Base-by-base conservation (phyloP, 768 basidiomycete species). In the Rhizopogon roseolus region DNA sequence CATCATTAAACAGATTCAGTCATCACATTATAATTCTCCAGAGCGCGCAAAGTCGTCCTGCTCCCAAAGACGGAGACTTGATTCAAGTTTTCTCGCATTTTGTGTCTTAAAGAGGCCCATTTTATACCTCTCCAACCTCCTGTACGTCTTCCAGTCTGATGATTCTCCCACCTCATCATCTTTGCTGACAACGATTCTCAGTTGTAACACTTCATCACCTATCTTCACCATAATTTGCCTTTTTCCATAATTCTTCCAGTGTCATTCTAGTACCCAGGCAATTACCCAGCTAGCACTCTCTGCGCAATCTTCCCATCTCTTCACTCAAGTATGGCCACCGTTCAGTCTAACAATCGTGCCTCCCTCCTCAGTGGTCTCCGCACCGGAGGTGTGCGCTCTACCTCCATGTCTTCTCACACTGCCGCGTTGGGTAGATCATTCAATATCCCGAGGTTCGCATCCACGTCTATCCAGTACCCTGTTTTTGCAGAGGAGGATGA, bases 281-380 rank as follows among this genome's bases (percentile, higher is more conserved):
- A 25, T 48, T 19, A 34, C 19, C 34, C 32, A 48, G 36, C 46
- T 25, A 54, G 37, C 43, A 34, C 55, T 54, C 48, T 59, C 57
- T 52, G 55, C 53, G 50, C 59, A 56, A 42, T 50, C 19, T 42
- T 36, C 54, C 50, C 58, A 49, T 59, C 43, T 57, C 54, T 46
- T 51, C 25, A 54, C 53, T 57, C 42, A 58, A 57, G 14, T 14
- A 80, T 81, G 78, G 70, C 79, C 50, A 68, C 77, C 45, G 60
- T 74, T 54, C 68, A 63, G 49, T 65, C 78, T 62, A 85, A 77
- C 68, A 73, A 76, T 58, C 88, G 91, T 63, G 90, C 92, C 49
- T 88, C 89, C 57, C 90, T 93, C 65, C 89, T 93, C 70, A 78
- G 86, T 56, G 90, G 88, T 62, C 89, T 93, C 65, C 88, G 91